Conservation (phyloP, 495 filamentous ascomycete genomes). For the Trichocladium antarcticum region DNA sequence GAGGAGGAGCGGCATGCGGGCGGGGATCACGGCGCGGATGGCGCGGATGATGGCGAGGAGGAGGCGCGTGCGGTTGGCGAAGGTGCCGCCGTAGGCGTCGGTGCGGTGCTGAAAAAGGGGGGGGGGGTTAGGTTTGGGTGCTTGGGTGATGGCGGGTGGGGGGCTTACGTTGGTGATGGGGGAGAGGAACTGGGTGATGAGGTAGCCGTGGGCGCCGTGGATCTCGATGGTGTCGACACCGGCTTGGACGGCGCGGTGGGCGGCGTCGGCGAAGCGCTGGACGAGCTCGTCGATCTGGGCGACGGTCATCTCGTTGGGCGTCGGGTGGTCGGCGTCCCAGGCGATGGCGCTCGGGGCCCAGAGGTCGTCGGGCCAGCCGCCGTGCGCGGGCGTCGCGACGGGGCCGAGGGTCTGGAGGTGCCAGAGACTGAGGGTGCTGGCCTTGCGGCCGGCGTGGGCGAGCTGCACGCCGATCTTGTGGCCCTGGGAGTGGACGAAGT, state of each 20-base stretch:
- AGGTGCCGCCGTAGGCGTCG: conserved; percentile 47
- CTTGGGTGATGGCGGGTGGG: background rate
- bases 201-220: conserved; percentile 53
- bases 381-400: conserved; percentile 40
- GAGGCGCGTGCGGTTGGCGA: conserved; percentile 46
- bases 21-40: conserved; percentile 44
- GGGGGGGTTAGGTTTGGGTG: background rate
- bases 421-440: conserved; percentile 54
- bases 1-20: conserved; percentile 52
- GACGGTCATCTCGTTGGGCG: conserved; percentile 47
- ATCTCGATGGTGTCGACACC: conserved; percentile 62
- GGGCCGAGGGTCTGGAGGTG: conserved; percentile 15
- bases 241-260: conserved; percentile 49
- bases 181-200: conserved; percentile 52
- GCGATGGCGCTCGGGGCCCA: conserved; percentile 36
- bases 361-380: conserved; percentile 59
- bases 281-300: conserved; percentile 55
- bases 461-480: conserved; percentile 63
- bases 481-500: conserved; percentile 51
- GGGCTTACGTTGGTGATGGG: conserved; percentile 44
- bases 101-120: conserved; percentile 26
- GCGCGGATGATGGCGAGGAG: conserved; percentile 38
- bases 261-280: conserved; percentile 47
- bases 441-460: conserved; percentile 65
- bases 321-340: conserved; percentile 34